A percentile compares a stretch with the other conserved stretches of the same genome.
Evolutionary conservation across 176 grass and related monocot species (phyloP).

Genomic region (Carex cristatella): DNA sequence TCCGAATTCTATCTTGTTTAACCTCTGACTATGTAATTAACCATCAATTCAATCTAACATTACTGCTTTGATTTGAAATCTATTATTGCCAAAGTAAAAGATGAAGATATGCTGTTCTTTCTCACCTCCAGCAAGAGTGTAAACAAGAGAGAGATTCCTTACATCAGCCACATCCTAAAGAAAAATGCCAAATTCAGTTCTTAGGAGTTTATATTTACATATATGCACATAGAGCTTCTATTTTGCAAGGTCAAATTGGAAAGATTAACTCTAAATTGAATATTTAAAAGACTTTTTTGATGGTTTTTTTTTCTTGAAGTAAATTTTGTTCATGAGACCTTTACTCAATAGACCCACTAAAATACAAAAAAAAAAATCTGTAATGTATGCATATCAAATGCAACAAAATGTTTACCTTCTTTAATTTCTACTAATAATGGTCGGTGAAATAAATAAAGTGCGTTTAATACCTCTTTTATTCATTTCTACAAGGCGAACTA

Average conservation of each 20-base stretch:
- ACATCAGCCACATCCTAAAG: constrained; percentile 70
- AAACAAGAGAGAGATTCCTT: constrained; percentile 85
- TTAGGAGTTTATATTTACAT: not conserved
- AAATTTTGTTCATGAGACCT: not conserved
- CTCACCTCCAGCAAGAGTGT: constrained; percentile 79
- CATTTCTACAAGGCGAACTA: no score
- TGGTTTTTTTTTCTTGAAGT: not conserved
- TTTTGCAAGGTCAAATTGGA: not conserved
- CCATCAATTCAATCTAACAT: not conserved
- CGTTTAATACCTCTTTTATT: no score
- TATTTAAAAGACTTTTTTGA: not conserved
- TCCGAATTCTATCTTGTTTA: not conserved
- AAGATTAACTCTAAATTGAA: not conserved
- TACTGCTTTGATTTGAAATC: not conserved
- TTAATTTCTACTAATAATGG: no score
- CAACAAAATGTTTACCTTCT: no score
- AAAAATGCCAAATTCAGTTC: not conserved
- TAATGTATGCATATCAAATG: no score
- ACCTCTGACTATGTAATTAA: not conserved
- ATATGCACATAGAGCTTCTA: not conserved
- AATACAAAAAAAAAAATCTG: no score
- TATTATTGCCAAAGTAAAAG: not conserved
- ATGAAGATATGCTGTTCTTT: not conserved
- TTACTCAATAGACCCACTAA: not conserved
- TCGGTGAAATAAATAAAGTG: no score